Evolutionary conservation across 2,329 filamentous ascomycete genomes (phyloP).

Genomic region (Curvularia spicifera): DNA sequence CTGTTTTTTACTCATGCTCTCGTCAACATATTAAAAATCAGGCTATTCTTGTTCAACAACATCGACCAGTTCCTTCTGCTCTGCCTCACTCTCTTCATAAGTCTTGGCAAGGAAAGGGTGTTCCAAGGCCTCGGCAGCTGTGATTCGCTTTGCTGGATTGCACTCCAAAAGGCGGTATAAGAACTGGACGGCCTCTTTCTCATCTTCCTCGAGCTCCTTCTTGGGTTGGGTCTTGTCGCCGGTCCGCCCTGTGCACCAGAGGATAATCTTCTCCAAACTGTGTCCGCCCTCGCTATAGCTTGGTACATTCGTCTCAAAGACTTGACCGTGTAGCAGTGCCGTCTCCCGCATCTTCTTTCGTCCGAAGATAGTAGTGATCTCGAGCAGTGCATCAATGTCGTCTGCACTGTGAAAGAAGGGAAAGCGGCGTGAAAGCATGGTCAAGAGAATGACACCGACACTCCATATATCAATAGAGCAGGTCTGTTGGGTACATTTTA

Average conservation of each 20-base stretch:
- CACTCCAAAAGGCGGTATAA: slow-evolving; percentile 75
- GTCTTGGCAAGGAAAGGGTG: slow-evolving; percentile 69
- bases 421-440: slow-evolving; percentile 87
- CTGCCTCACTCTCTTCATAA: slow-evolving; percentile 38
- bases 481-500: slow-evolving; percentile 95
- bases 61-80: slow-evolving; percentile 45
- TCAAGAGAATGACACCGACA: slow-evolving; percentile 95
- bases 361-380: slow-evolving; percentile 95
- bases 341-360: slow-evolving; percentile 80
- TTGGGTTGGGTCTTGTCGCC: slow-evolving; percentile 57
- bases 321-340: slow-evolving; percentile 83
- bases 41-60: slow-evolving; percentile 27
- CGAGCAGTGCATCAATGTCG: slow-evolving; percentile 95
- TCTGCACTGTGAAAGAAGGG: slow-evolving; percentile 99
- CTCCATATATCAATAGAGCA: slow-evolving; percentile 96
- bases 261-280: slow-evolving; percentile 87
- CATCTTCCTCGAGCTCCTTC: slow-evolving; percentile 67
- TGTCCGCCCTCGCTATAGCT: slow-evolving; percentile 87
- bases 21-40: slow-evolving; percentile 24
- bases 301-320: slow-evolving; percentile 91
- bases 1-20: slow-evolving; percentile 23
- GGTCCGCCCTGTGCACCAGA: slow-evolving; percentile 88
- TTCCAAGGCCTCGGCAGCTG: slow-evolving; percentile 73
- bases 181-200: slow-evolving; percentile 76
- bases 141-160: slow-evolving; percentile 75